Base-by-base conservation (phyloP, 768 basidiomycete species). In the Pisolithus albus region DNA sequence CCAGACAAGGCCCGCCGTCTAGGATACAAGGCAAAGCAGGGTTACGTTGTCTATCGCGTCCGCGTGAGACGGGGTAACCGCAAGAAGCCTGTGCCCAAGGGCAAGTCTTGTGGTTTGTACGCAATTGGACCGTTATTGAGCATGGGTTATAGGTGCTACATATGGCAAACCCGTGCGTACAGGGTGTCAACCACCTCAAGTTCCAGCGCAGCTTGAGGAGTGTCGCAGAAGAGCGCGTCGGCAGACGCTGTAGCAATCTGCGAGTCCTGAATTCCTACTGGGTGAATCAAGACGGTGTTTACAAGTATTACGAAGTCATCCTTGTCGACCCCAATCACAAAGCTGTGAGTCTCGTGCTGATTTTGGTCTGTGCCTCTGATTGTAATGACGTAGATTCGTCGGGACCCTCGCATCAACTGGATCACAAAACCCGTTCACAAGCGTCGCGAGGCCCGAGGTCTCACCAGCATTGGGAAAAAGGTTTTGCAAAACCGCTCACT, bases 1-100 rank as follows among this genome's bases (percentile, higher is more conserved):
- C 96, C 96, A 50, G 96, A 99, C 79, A 99, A 97, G 80, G 96
- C 96, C 57, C 89, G 96, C 69, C 86, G 94, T 59, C 78, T 99
- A 56, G 96, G 96, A 46, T 99, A 98, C 85, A 99, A 97, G 79
- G 93, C 96, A 70, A 99, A 99, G 82, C 96, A 99, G 75, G 96
- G 96, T 63, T 99, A 92, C 69, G 87, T 98, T 59, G 73, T 99
- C 75, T 99, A 99, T 78, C 91, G 96, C 64, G 77, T 99, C 63
- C 90, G 96, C 60, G 95, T 99, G 59, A 85, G 96, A 64, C 83
- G 94, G 57, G 96, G 96, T 69, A 97, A 97, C 82, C 85, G 96
- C 76, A 99, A 99, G 80, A 96, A 93, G 81, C 93, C 88, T 56
- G 95, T 88, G 54, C 88, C 88, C 64, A 99, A 99, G 80, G 96